Conservation (phyloP, 495 filamentous ascomycete species). For the Apiosordaria backusii region DNA sequence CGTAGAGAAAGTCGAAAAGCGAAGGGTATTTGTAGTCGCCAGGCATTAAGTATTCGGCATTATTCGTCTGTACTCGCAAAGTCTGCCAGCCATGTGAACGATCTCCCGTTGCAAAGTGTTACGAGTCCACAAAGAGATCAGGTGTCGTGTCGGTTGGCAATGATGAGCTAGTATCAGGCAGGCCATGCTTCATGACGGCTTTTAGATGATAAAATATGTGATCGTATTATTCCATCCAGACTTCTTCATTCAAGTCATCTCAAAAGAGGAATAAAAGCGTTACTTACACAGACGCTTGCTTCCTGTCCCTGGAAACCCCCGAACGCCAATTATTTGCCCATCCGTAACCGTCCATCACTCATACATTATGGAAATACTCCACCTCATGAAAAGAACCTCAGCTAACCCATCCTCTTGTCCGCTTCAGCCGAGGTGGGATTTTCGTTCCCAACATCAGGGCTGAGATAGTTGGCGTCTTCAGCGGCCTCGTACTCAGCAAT, state of each 20-base stretch:
- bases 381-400: background rate
- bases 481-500: slow-evolving; percentile 95
- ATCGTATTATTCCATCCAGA: background rate
- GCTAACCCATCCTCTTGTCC: slow-evolving; percentile 39
- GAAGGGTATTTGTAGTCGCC: background rate
- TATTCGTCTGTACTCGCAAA: background rate
- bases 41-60: background rate
- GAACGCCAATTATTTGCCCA: background rate
- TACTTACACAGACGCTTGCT: background rate
- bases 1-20: background rate
- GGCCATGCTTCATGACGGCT: background rate
- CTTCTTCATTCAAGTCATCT: background rate
- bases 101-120: background rate
- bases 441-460: slow-evolving; percentile 54
- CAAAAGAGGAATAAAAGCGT: background rate
- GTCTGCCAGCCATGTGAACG: background rate
- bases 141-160: no score
- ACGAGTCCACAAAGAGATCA: no score
- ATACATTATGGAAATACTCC: background rate
- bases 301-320: background rate
- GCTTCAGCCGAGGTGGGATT: slow-evolving; percentile 42
- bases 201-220: background rate
- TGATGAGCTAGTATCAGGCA: background rate
- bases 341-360: background rate
- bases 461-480: slow-evolving; percentile 82